A percentile compares a stretch with the other conserved stretches of the same genome.
Conservation (phyloP, 139 green algal species). For the Volvox africanus region DNA sequence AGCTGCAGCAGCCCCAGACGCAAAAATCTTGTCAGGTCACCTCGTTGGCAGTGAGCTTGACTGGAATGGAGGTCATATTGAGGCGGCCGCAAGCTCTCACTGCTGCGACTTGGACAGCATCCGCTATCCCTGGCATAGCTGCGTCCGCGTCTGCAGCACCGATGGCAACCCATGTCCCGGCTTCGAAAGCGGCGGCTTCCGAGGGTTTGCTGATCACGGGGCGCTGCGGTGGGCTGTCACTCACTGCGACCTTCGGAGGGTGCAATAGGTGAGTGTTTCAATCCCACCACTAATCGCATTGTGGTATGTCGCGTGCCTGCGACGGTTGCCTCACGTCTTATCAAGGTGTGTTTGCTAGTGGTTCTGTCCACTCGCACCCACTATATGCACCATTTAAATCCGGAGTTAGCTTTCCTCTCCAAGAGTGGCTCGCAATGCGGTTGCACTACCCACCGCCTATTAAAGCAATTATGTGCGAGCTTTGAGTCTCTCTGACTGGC, state of each 20-base stretch:
- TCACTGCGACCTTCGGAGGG: background rate
- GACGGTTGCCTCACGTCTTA: background rate
- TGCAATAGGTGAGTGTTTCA: slow-evolving; percentile 3
- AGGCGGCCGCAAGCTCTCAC: background rate
- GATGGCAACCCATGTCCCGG: background rate
- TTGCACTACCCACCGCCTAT: no score
- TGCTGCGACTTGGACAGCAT: background rate
- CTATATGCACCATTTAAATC: no score
- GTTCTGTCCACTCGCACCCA: no score
- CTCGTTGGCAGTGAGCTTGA: background rate
- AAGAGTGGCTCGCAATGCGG: background rate
- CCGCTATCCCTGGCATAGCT: background rate
- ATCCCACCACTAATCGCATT: background rate
- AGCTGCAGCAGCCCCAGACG: no score
- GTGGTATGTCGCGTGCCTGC: no score
- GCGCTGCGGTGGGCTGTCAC: background rate
- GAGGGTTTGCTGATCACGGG: background rate
- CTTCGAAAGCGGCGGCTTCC: background rate
- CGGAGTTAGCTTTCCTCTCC: background rate
- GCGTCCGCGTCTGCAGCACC: no score
- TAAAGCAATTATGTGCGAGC: no score
- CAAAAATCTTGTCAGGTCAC: no score
- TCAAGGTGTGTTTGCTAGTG: background rate
- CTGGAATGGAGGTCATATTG: background rate
- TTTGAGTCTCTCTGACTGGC: no score